A percentile compares a stretch with the other conserved stretches of the same genome.
Evolutionary conservation across 1,284 basidiomycete genomes (phyloP).

Genomic region (Pascua sp.): DNA sequence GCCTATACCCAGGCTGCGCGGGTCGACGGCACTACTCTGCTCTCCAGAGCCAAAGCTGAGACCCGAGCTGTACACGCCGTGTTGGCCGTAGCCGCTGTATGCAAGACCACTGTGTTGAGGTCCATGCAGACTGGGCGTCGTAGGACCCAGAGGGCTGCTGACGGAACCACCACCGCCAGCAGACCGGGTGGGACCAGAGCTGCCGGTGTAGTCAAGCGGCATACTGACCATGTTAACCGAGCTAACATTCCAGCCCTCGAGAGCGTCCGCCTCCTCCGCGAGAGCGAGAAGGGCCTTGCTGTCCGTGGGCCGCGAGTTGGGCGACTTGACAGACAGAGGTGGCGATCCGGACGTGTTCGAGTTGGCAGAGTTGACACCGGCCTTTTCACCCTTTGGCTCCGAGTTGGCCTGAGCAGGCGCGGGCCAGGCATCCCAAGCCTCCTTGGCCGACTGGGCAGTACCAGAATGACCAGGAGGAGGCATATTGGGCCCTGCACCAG

Average conservation of each 20-base stretch:
- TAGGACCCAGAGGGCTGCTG: neutral
- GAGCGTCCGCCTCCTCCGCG: conserved; percentile 47
- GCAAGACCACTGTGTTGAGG: conserved; percentile 5
- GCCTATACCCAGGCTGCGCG: conserved; percentile 17
- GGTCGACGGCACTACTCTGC: conserved; percentile 10
- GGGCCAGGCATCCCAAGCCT: conserved; percentile 37
- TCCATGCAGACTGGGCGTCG: neutral
- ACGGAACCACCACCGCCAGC: neutral
- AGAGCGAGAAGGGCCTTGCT: conserved; percentile 48
- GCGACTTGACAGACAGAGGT: conserved; percentile 33
- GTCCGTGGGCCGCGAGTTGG: conserved; percentile 34
- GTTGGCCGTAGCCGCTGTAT: conserved; percentile 12
- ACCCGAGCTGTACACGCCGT: conserved; percentile 4
- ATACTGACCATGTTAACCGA: conserved; percentile 30
- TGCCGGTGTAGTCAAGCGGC: conserved; percentile 14
- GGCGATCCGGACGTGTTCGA: conserved; percentile 35
- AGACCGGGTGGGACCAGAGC: conserved; percentile 5
- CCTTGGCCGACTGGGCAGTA: conserved; percentile 22
- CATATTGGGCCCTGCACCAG: neutral
- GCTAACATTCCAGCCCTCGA: conserved; percentile 46
- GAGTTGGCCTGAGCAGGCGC: conserved; percentile 13
- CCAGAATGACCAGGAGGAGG: conserved; percentile 13
- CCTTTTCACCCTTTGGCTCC: conserved; percentile 12
- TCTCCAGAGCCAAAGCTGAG: conserved; percentile 10
- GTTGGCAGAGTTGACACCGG: conserved; percentile 10